Percentiles rank a stretch among this genome's conserved stretches.
Conservation (phyloP, 2,329 filamentous ascomycete genomes). For the Aspergillus unguis region DNA sequence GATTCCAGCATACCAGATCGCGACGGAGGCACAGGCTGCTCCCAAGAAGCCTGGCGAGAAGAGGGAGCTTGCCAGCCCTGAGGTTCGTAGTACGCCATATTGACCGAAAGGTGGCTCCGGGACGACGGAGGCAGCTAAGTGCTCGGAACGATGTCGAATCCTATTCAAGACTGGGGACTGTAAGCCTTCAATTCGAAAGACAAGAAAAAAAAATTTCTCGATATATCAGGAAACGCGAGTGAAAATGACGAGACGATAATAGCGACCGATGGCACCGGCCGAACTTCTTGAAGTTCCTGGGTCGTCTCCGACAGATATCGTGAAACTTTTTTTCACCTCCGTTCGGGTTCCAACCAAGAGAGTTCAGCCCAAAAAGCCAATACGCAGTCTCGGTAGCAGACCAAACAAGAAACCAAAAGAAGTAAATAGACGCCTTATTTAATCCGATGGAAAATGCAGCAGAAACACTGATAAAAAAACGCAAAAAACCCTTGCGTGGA, state of each 20-base stretch:
- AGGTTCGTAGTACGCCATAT: constrained; percentile 69
- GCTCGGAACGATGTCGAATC: constrained; percentile 23
- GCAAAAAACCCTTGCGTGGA: constrained; percentile 8
- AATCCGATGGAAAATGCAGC: neutral
- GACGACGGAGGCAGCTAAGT: constrained; percentile 23
- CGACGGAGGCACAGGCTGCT: constrained; percentile 68
- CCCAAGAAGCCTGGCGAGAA: constrained; percentile 66
- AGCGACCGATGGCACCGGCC: constrained; percentile 18
- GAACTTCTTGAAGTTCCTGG: constrained; percentile 6
- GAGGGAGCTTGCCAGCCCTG: constrained; percentile 59
- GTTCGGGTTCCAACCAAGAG: neutral
- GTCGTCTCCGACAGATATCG: constrained; percentile 11
- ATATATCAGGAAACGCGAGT: neutral
- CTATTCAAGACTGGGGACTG: constrained; percentile 23
- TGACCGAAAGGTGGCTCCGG: constrained; percentile 20
- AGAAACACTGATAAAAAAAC: constrained; percentile 5
- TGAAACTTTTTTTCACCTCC: constrained; percentile 8
- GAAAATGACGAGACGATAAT: neutral
- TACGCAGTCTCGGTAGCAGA: neutral
- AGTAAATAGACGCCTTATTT: neutral
- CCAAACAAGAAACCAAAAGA: neutral
- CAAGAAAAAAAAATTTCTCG: neutral
- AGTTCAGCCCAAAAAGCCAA: neutral
- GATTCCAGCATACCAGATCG: constrained; percentile 59
- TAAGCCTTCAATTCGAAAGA: constrained; percentile 14